Evolutionary conservation across 1,284 basidiomycete genomes (phyloP).

Genomic region (Tylopilus sp.): DNA sequence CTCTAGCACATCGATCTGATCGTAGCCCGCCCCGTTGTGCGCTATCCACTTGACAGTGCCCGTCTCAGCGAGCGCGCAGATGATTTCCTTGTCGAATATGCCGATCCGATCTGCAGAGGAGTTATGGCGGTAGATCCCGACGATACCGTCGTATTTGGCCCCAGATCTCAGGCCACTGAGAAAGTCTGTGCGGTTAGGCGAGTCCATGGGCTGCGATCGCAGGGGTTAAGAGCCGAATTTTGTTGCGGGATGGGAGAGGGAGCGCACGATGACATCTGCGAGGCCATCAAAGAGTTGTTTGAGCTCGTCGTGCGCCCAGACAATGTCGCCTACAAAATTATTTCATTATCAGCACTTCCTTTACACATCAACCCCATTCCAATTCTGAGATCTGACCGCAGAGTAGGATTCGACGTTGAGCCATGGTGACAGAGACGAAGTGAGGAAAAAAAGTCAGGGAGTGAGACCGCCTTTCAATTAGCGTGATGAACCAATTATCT

Average conservation of each 20-base stretch:
- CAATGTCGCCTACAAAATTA: conserved; percentile 52
- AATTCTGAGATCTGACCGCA: conserved; percentile 22
- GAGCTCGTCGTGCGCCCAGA: conserved; percentile 79
- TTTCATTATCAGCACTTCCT: conserved; percentile 1
- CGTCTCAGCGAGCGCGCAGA: conserved; percentile 59
- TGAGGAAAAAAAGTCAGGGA: neutral
- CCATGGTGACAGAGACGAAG: conserved; percentile 9
- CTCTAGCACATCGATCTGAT: conserved; percentile 76
- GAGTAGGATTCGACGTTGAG: conserved; percentile 25
- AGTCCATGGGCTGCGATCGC: conserved; percentile 55
- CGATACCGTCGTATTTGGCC: conserved; percentile 70
- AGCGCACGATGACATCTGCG: conserved; percentile 73
- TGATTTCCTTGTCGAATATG: conserved; percentile 75
- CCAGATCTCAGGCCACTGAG: conserved; percentile 58
- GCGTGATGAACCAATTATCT: too few species aligned
- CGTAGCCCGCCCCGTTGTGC: conserved; percentile 92
- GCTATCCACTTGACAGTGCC: conserved; percentile 82
- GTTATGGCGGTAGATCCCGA: conserved; percentile 81
- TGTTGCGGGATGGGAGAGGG: neutral
- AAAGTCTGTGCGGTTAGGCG: conserved; percentile 64
- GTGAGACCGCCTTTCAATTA: too few species aligned
- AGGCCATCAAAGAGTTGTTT: conserved; percentile 61
- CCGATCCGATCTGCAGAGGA: conserved; percentile 64
- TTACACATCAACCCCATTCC: neutral
- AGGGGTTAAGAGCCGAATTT: neutral